These are phyloP conservation scores for Sparassis latifolia DNA, from an alignment of 1,284 basidiomycete genomes.

Conservation along the genomic window DNA sequence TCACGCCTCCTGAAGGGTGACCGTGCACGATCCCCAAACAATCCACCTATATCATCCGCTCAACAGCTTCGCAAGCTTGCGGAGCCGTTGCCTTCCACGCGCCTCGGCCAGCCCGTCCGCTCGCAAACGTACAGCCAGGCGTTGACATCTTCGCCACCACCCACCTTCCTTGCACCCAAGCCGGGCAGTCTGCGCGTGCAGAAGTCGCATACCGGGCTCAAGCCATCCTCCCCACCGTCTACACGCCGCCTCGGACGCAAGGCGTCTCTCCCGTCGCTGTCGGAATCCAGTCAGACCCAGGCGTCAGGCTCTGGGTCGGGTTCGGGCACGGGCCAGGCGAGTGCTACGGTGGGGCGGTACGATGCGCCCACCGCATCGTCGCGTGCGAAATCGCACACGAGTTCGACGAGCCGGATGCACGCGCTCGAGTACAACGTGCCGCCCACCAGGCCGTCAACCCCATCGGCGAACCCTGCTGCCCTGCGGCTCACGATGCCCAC, in stretches of 20 bases:
- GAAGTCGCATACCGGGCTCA: slow-evolving; percentile 74
- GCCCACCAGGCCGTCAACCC: slow-evolving; percentile 70
- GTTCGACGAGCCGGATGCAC: slow-evolving; percentile 52
- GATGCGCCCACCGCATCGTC: slow-evolving; percentile 74
- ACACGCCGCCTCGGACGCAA: slow-evolving; percentile 61
- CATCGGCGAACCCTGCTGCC: slow-evolving; percentile 66
- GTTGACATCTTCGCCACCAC: slow-evolving; percentile 42
- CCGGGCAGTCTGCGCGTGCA: slow-evolving; percentile 68
- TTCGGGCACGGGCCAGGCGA: slow-evolving; percentile 26
- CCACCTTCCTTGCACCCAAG: slow-evolving; percentile 56
- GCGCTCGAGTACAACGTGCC: slow-evolving; percentile 60
- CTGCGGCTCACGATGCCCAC: slow-evolving; percentile 85
- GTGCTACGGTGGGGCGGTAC: slow-evolving; percentile 41
- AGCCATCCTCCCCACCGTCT: slow-evolving; percentile 59
- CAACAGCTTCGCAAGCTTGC: slow-evolving; percentile 58
- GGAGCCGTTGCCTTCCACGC: slow-evolving; percentile 57
- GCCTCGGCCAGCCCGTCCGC: slow-evolving; percentile 38
- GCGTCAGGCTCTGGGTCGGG: slow-evolving; percentile 46
- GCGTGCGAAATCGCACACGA: slow-evolving; percentile 63
- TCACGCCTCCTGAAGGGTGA: slow-evolving; percentile 49
- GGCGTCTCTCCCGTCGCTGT: slow-evolving; percentile 67
- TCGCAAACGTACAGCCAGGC: slow-evolving; percentile 52
- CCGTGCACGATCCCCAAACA: slow-evolving; percentile 62
- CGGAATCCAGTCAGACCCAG: slow-evolving; percentile 52
- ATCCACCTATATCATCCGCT: slow-evolving; percentile 57